These are phyloP conservation scores for Bocquillonia castaneifolia DNA, from an alignment of 441 rosid genomes.

Conservation along the genomic window DNA sequence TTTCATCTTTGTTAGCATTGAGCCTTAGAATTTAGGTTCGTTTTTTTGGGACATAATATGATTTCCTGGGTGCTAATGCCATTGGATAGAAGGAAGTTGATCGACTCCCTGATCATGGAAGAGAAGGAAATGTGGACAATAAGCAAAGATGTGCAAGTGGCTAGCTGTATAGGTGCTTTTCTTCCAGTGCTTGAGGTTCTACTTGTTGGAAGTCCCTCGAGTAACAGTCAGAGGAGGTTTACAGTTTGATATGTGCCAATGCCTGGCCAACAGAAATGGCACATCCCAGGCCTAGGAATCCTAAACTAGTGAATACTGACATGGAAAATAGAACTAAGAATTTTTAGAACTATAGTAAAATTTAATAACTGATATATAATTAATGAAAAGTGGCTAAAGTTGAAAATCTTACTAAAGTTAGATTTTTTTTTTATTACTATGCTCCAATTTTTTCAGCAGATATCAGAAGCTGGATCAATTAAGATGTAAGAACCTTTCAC, in stretches of 20 bases:
- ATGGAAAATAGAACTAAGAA: neutral
- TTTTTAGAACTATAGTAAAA: neutral
- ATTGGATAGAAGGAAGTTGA: too few relatives aligned
- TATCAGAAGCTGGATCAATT: constrained; percentile 2
- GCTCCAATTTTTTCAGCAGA: neutral
- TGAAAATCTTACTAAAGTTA: neutral
- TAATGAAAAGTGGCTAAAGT: neutral
- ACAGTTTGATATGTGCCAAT: neutral
- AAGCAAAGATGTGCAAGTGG: too few relatives aligned
- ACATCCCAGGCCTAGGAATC: neutral
- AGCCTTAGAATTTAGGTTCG: too few relatives aligned
- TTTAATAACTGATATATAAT: too few relatives aligned
- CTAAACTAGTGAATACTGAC: neutral
- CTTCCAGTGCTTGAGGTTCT: too few relatives aligned
- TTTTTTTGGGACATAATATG: too few relatives aligned
- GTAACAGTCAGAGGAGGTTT: neutral
- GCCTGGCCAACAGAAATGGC: neutral
- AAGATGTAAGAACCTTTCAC: constrained; percentile 2
- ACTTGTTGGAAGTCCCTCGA: too few relatives aligned
- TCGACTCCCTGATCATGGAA: too few relatives aligned
- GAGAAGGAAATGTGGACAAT: too few relatives aligned
- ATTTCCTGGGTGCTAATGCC: too few relatives aligned
- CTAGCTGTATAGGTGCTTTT: too few relatives aligned
- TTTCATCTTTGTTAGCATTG: neutral
- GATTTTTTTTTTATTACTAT: neutral